Evolutionary conservation across 2,329 filamentous ascomycete species (phyloP).

Genomic region (Elsinoe arachidis): DNA sequence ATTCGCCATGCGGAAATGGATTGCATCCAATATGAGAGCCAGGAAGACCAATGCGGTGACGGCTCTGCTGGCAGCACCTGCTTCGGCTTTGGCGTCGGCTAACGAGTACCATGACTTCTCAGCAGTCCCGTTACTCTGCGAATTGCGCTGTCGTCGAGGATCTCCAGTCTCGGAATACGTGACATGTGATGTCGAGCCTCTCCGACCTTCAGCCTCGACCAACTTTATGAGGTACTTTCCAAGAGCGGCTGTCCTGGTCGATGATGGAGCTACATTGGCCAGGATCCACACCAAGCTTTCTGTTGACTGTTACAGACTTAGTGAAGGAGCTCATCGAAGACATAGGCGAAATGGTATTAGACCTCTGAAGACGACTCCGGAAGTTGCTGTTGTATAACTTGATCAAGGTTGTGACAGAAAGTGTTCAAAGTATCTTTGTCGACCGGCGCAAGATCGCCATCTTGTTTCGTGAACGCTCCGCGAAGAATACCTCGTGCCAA

Average conservation of each 20-base stretch:
- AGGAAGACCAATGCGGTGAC: not conserved
- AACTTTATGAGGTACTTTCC: constrained; percentile 16
- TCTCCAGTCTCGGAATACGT: constrained; percentile 2
- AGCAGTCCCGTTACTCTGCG: not conserved
- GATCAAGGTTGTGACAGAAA: constrained; percentile 13
- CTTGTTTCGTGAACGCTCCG: not conserved
- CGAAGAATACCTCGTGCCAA: constrained; percentile 6
- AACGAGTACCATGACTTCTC: not conserved
- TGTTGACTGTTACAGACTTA: constrained; percentile 17
- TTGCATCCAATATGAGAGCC: not conserved
- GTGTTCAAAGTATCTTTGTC: constrained; percentile 13
- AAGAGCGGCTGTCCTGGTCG: constrained; percentile 13
- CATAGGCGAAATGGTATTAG: not conserved
- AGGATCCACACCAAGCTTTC: constrained; percentile 16
- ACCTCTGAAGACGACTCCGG: constrained; percentile 13
- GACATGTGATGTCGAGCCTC: not conserved
- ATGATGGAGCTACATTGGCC: constrained; percentile 15
- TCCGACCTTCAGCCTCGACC: not conserved
- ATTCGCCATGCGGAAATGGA: not conserved
- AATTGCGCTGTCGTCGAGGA: not conserved
- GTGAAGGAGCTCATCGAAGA: not conserved
- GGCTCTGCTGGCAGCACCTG: not conserved
- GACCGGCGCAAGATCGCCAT: constrained; percentile 9
- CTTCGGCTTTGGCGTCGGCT: not conserved
- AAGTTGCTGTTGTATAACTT: constrained; percentile 5